These are phyloP conservation scores for Coemansia sp. DNA, from an alignment of 192 early-diverging fungal genomes.

Conservation along the genomic window DNA sequence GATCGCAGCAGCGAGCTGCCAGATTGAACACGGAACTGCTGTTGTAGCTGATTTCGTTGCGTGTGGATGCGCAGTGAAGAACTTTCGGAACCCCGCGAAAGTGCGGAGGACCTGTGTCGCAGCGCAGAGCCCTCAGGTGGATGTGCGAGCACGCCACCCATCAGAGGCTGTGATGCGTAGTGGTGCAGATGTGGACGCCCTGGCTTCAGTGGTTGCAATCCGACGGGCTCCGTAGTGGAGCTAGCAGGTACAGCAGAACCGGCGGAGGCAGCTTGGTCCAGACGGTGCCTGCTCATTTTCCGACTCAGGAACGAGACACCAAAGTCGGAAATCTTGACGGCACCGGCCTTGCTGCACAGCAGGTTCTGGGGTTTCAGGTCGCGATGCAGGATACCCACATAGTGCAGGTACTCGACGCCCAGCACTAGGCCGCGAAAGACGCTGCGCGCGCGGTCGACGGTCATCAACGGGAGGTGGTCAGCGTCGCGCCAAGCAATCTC, in stretches of 20 bases:
- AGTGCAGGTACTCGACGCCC: slow-evolving; percentile 93
- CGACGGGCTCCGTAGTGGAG: neutral
- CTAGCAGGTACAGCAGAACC: neutral
- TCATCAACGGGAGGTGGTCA: slow-evolving; percentile 62
- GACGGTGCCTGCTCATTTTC: slow-evolving; percentile 20
- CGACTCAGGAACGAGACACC: slow-evolving; percentile 85
- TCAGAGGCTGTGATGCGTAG: slow-evolving; percentile 48
- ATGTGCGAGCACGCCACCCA: slow-evolving; percentile 15
- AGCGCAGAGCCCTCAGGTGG: slow-evolving; percentile 14
- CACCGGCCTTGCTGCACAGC: slow-evolving; percentile 67
- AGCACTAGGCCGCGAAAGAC: slow-evolving; percentile 90
- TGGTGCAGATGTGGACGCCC: slow-evolving; percentile 25
- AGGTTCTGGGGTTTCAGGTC: slow-evolving; percentile 99
- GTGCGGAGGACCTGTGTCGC: slow-evolving; percentile 35
- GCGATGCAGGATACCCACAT: slow-evolving; percentile 93
- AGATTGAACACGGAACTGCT: slow-evolving; percentile 9
- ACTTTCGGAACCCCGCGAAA: slow-evolving; percentile 22
- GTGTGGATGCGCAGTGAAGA: slow-evolving; percentile 13
- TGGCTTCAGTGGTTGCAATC: neutral
- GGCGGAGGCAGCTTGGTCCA: slow-evolving; percentile 2
- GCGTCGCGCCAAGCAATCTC: slow-evolving; percentile 86
- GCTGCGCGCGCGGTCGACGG: slow-evolving; percentile 61
- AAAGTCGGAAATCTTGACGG: slow-evolving; percentile 98
- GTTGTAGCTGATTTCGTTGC: slow-evolving; percentile 4
- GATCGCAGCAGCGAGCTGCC: slow-evolving; percentile 6